phyloP scores from a whole-genome alignment of 2,329 filamentous ascomycete genomes.

The Clarireedia homoeocarpa region DNA sequence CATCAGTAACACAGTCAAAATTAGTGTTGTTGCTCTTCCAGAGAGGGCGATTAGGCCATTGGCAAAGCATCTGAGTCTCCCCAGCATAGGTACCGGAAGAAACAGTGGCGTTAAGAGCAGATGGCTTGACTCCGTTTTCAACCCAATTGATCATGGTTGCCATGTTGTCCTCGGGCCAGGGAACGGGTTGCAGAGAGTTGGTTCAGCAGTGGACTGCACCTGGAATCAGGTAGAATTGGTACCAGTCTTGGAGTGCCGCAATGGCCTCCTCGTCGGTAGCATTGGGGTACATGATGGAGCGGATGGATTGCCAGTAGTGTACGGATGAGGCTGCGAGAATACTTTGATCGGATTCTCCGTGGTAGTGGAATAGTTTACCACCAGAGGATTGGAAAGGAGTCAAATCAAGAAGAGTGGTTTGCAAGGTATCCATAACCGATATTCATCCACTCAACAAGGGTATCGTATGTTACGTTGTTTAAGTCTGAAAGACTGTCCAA shows the following conservation, averaged over 20 bases:
- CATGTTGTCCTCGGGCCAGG: constrained; percentile 48
- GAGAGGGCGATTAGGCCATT: constrained; percentile 32
- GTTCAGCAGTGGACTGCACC: constrained; percentile 44
- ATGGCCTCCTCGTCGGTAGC: constrained; percentile 32
- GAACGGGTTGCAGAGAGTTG: constrained; percentile 36
- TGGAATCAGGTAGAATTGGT: constrained; percentile 46
- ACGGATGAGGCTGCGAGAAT: constrained; percentile 47
- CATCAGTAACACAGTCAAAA: constrained; percentile 26
- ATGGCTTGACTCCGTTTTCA: constrained; percentile 43
- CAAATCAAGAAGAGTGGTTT: constrained; percentile 47
- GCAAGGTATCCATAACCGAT: constrained; percentile 40
- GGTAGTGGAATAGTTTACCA: constrained; percentile 50
- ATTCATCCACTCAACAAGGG: constrained; percentile 46
- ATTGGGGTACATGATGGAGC: constrained; percentile 40
- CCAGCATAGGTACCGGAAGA: constrained; percentile 22
- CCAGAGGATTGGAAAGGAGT: constrained; percentile 40
- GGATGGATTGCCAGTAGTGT: constrained; percentile 48
- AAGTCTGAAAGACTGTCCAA: constrained; percentile 36
- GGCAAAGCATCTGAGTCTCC: constrained; percentile 32
- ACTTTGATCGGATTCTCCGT: constrained; percentile 47
- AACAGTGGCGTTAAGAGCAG: constrained; percentile 33
- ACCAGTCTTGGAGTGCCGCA: constrained; percentile 42
- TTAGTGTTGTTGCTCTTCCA: constrained; percentile 21
- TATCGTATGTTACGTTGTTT: constrained; percentile 46
- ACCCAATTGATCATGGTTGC: constrained; percentile 64